These are phyloP conservation scores for Lipomyces orientalis DNA, from an alignment of 805 yeast genomes.

Conservation along the genomic window DNA sequence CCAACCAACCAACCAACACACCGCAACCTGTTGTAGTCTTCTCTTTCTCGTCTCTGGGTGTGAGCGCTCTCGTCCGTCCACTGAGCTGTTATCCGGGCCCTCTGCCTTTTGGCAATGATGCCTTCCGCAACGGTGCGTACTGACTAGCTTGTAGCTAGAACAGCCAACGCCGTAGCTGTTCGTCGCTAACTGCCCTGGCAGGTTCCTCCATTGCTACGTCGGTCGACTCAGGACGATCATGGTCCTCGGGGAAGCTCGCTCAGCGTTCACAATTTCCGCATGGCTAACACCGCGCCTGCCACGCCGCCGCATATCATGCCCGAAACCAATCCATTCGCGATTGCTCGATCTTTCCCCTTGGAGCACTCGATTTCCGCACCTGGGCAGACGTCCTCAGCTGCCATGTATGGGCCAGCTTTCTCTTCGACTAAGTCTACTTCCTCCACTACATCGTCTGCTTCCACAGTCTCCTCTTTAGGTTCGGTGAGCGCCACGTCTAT, in stretches of 20 bases:
- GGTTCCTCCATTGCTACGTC: constrained; percentile 12
- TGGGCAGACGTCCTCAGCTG: constrained; percentile 4
- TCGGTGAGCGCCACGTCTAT: constrained; percentile 8
- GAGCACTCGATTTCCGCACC: constrained; percentile 21
- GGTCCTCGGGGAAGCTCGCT: constrained; percentile 5
- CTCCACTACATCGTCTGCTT: constrained; percentile 17
- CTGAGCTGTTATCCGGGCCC: background rate
- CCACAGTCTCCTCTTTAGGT: constrained; percentile 9
- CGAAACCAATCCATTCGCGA: background rate
- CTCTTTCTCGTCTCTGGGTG: background rate
- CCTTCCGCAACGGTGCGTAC: background rate
- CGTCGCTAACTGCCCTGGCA: background rate
- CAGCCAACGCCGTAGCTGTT: background rate
- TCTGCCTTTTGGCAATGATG: background rate
- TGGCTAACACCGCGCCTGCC: background rate
- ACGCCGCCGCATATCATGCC: constrained; percentile 6
- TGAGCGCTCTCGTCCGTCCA: background rate
- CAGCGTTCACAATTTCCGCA: background rate
- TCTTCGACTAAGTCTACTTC: constrained; percentile 5
- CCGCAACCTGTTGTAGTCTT: background rate
- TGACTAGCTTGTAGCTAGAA: background rate
- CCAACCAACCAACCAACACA: background rate
- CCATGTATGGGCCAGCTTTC: background rate
- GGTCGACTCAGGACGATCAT: background rate
- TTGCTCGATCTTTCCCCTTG: constrained; percentile 17